Evolutionary conservation across 371 early-diverging fungal genomes (phyloP).

Genomic region (Funneliformis caledonium): DNA sequence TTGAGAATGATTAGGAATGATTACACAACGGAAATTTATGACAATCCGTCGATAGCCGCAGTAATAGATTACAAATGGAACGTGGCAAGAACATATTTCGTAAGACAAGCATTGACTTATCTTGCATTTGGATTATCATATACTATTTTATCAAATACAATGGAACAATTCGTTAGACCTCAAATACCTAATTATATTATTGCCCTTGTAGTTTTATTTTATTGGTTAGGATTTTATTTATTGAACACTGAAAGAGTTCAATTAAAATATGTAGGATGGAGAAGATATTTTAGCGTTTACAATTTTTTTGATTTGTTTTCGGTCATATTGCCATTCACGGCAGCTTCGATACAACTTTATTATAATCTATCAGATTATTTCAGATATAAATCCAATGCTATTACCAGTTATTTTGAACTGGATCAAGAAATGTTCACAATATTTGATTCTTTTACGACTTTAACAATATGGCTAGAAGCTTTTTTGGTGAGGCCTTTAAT

Average conservation of each 20-base stretch:
- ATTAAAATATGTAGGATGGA: not conserved
- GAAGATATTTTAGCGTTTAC: not conserved
- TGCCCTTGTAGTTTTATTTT: not conserved
- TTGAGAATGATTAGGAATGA: not conserved
- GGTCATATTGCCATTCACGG: not conserved
- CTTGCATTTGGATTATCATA: not conserved
- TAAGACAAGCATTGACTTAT: not conserved
- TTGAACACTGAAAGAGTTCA: not conserved
- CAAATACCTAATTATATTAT: no score
- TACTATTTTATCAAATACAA: not conserved
- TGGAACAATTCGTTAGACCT: no score
- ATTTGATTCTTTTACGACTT: not conserved
- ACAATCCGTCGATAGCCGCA: not conserved
- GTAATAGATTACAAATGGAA: slow-evolving; percentile 18
- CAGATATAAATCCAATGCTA: not conserved
- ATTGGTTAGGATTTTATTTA: not conserved
- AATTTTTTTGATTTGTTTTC: not conserved
- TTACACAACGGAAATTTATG: not conserved
- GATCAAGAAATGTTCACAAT: not conserved
- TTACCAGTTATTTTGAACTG: not conserved
- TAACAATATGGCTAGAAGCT: not conserved
- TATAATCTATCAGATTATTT: not conserved
- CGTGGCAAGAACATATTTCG: not conserved
- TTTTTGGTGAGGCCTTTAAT: not conserved
- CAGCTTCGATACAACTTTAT: not conserved